These are phyloP conservation scores for Coleophoma cylindrospora DNA, from an alignment of 2,329 filamentous ascomycete species.

Conservation along the genomic window DNA sequence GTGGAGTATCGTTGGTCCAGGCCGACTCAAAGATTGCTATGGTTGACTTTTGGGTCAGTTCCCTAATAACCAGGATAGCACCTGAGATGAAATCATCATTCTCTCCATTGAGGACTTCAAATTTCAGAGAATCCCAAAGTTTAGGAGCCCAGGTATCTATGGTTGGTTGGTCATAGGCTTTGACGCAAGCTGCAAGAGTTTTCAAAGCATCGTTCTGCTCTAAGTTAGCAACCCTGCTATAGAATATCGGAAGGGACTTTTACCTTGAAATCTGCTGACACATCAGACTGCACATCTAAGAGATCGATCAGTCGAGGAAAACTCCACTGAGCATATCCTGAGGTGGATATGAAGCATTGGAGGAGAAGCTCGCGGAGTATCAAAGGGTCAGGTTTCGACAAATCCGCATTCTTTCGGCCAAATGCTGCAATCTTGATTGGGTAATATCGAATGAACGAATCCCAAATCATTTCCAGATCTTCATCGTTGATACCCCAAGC, in stretches of 20 bases:
- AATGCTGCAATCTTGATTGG: slow-evolving; percentile 19
- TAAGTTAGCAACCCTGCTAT: slow-evolving; percentile 7
- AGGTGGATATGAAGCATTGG: slow-evolving; percentile 20
- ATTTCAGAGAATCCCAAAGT: slow-evolving; percentile 27
- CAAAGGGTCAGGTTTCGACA: slow-evolving; percentile 11
- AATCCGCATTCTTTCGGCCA: slow-evolving; percentile 1
- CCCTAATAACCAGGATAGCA: slow-evolving; percentile 17
- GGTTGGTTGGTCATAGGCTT: slow-evolving; percentile 10
- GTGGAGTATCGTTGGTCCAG: neutral
- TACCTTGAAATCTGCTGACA: slow-evolving; percentile 24
- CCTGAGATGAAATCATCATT: slow-evolving; percentile 22
- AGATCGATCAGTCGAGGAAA: slow-evolving; percentile 17
- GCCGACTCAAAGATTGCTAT: neutral
- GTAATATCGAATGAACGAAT: slow-evolving; percentile 22
- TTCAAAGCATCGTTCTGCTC: slow-evolving; percentile 20
- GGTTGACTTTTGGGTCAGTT: slow-evolving; percentile 5
- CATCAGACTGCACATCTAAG: slow-evolving; percentile 17
- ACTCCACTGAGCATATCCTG: slow-evolving; percentile 16
- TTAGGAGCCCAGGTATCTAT: slow-evolving; percentile 14
- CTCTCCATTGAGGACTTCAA: slow-evolving; percentile 26
- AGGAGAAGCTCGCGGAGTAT: slow-evolving; percentile 16
- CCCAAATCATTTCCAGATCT: slow-evolving; percentile 15
- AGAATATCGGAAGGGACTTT: neutral
- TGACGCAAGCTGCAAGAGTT: slow-evolving; percentile 5
- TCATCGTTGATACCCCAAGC: slow-evolving; percentile 11